Base-by-base conservation (phyloP, 108 stramenopile species). In the Cyclotella choctawhatcheeana region DNA sequence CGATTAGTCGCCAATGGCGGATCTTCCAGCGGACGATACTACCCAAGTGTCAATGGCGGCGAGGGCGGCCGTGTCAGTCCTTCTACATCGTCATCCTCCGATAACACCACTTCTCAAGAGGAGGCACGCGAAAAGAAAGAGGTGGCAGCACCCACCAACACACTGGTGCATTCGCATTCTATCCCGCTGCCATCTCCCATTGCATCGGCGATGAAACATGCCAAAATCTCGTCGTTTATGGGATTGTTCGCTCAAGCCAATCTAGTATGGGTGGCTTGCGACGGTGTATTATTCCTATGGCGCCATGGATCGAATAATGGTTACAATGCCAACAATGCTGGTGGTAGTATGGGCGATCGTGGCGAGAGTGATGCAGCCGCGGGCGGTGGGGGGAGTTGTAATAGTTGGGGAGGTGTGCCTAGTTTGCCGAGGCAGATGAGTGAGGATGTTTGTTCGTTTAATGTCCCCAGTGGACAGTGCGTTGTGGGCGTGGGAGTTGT, bases 241-340 rank as follows among this genome's bases (percentile, higher is more conserved):
- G 98, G 98, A 21, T 51, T 99, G 27, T 81, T 97, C 44, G 89
- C 92, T 43, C 86, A 96, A 34, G 96, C 92, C 7, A 61, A 91
- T 68, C 76, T 97, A 55, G 98, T 88, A 7, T 99, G 98, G 98
- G 72, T 97, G 83, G 89, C 83, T 52, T 82, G 93, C 34, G 98
- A 99, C 70, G 88, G 94, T 50, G 83, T 72, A 7, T 79, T 99
- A 10, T 97, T 87, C 52, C 65, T 99, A 31, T 99, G 97, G 98
- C 73, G 90, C 31, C 95, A 92, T 61, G 64, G 31, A n/a, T 21
- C 58, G 0, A 44, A 58, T 20, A 2, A 35, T 21, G 18, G 22
- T 63, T 0, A 0, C 22, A 20, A 45, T 20, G 22, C 0, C 10
- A 35, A 66, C 58, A 67, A 27, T 18, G 52, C 58, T 2, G 74